Evolutionary conservation across 495 filamentous ascomycete genomes (phyloP).

Genomic region (Aspergillus taichungensis): DNA sequence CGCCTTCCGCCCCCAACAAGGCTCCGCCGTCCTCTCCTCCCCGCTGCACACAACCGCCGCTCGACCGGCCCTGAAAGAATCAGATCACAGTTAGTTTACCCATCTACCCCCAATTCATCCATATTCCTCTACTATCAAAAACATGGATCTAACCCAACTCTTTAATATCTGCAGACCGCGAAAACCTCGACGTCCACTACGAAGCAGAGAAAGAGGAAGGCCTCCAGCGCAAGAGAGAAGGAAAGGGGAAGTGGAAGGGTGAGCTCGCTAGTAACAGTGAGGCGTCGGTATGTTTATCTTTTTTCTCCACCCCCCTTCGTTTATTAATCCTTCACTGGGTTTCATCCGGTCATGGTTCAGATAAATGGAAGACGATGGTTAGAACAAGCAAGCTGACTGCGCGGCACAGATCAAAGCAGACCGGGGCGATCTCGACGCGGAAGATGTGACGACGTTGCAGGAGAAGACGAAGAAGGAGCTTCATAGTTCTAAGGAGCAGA

Average conservation of each 20-base stretch:
- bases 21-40: constrained; percentile 8
- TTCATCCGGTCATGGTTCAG: too few relatives aligned
- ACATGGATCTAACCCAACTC: constrained; percentile 5
- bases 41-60: constrained; percentile 24
- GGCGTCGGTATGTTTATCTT: constrained; percentile 50
- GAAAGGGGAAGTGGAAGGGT: constrained; percentile 72
- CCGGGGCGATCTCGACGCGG: constrained; percentile 41
- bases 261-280: constrained; percentile 75
- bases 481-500: constrained; percentile 10
- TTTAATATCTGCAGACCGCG: constrained; percentile 28
- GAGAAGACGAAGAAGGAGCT: constrained; percentile 36
- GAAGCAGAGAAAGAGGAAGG: constrained; percentile 68
- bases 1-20: constrained; percentile 14
- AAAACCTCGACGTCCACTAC: constrained; percentile 35
- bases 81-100: constrained; percentile 20
- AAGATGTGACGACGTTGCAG: constrained; percentile 44
- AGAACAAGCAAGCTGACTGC: constrained; percentile 1
- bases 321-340: not conserved
- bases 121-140: not conserved
- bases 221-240: constrained; percentile 59
- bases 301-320: too few relatives aligned
- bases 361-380: too few relatives aligned
- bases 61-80: constrained; percentile 25
- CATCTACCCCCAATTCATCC: too few relatives aligned
- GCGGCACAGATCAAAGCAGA: constrained; percentile 54